Evolutionary conservation across 306 rosid genomes (phyloP).

Genomic region (Quercus gilva): DNA sequence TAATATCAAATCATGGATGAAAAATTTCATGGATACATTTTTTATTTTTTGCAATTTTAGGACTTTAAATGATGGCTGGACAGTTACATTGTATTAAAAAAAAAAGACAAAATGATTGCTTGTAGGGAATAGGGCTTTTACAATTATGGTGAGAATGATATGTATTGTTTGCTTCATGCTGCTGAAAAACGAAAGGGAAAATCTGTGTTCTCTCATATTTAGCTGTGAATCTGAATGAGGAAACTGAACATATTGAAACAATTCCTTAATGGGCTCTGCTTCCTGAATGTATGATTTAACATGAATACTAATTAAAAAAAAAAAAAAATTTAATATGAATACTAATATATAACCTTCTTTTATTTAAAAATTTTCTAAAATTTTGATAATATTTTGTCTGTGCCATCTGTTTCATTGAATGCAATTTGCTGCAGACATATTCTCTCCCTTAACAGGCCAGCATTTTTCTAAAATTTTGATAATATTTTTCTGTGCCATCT

Average conservation of each 20-base stretch:
- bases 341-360: not conserved
- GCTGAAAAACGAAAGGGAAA: not conserved
- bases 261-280: not conserved
- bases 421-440: conserved; percentile 50
- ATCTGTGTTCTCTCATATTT: not conserved
- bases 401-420: conserved; percentile 25
- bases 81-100: not conserved
- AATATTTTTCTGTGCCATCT: conserved; percentile 7
- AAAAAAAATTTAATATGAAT: not conserved
- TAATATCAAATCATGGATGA: not conserved
- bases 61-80: not conserved
- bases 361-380: not conserved
- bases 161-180: not conserved
- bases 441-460: conserved; percentile 78
- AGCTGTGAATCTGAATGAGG: not conserved
- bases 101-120: not conserved
- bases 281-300: not conserved
- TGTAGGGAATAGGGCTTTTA: not conserved
- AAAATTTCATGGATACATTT: not conserved
- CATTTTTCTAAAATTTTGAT: not conserved
- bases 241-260: not conserved
- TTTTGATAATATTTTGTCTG: not conserved
- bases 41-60: not conserved
- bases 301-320: not conserved
- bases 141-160: not conserved